Base-by-base conservation (phyloP, 768 basidiomycete genomes). In the Mycena pura region DNA sequence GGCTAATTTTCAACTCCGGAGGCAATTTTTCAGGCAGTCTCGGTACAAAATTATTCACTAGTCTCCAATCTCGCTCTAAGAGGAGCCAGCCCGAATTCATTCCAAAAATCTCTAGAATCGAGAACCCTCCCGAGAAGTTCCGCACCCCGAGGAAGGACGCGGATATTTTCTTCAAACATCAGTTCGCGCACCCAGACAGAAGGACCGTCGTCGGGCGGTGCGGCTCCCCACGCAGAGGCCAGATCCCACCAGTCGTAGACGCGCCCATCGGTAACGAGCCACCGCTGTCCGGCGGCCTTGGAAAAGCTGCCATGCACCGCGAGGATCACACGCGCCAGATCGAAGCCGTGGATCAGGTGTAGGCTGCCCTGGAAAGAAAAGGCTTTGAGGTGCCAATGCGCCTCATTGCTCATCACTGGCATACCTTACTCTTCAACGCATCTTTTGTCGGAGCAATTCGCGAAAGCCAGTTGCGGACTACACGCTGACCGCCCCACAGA, bases 201-300 rank as follows among this genome's bases (percentile, higher is more conserved):
- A 38, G 84, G 82, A 19, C 79, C 77, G 3, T 80, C 80, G 47
- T 63, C 49, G 50, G 50, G n/a, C 38, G 19, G 50, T 53, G 36
- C 38, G 13, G 71, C 57, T 1, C 81, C 84, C 86, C 86, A 88
- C 3, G 83, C 80, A 6, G 81, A 80, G 1, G 82, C 84, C 5
- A 88, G 74, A 64, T 88, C 85, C 86, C 86, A 89, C 87, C 87
- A 89, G 69, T 89, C 87, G 66, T 87, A 86, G 36, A 86, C 80
- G 7, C 84, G 79, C 19, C 76, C 76, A 61, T 87, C 84, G 3
- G 82, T 84, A 31, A 86, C 69, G 4, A 86, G 67, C 85, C 85
- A 87, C 6, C 86, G 78, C 67, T 86, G 77, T 0, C 84, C 85
- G 4, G 70, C 62, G 1, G 84, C 81, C 41, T 76, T 78, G 27